Base-by-base conservation (phyloP, 164 flowering plant species). In the Annona squamosa region DNA sequence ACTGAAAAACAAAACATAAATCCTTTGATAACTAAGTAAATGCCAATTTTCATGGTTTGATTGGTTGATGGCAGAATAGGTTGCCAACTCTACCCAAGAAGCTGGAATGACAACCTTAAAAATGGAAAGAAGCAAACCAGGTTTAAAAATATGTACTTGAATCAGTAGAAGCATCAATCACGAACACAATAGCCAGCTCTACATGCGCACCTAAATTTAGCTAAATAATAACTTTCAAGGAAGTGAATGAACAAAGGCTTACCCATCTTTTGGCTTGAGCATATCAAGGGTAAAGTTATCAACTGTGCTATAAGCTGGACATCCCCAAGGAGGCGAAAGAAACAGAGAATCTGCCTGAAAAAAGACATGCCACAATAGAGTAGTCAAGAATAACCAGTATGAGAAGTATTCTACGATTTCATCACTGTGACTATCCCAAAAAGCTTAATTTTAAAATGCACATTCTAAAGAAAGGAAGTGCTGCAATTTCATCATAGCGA, bases 321-420 rank as follows among this genome's bases (percentile, higher is more conserved):
- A 88, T 47, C 90, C 90, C 90, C 90, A 87, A 73, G 90, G 90
- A 61, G 90, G 88, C 69, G 90, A 71, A 70, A 87, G 87, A 75
- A 86, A 87, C 45, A 77, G 80, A 48, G 78, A 77, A 48, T 87
- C 85, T 42, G 81, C 90, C 90, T 86, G 71, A 47, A 17, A 42
- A 72, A 78, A 72, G 37, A 26, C 37, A 52, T 18, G 65, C 61
- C 56, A 74, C 4, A 63, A 52, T 52, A 10, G 13, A 63, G 13
- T 52, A 10, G 13, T 13, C 13, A 5, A 37, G 17, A 42, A 43
- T 16, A 10, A 2, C 3, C 46, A 10, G 43, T 44, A 3, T 42
- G 68, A 42, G 19, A 66, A 65, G 43, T 13, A 6, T 43, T 37
- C 18, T 19, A 7, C 43, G 41, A 41, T 2, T 65, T 41, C 41